phyloP scores from a whole-genome alignment of 164 flowering plant genomes.

The Chimonanthus praecox region DNA sequence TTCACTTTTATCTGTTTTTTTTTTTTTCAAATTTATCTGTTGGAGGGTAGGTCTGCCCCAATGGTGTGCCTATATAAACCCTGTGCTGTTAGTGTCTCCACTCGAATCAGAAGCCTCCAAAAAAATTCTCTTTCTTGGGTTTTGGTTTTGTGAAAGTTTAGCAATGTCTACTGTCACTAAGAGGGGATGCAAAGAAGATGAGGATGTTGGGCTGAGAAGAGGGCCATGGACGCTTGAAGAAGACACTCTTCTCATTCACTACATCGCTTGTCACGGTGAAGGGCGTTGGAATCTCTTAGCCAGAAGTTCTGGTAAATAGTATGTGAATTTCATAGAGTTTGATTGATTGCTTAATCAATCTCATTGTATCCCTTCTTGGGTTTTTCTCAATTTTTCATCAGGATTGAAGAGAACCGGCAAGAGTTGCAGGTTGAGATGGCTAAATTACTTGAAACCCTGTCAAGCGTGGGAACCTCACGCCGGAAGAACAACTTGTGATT shows the following conservation, averaged over 20 bases:
- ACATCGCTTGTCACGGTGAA: conserved; percentile 60
- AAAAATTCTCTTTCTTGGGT: not conserved
- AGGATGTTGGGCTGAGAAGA: conserved; percentile 55
- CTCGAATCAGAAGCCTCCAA: conserved; percentile 1
- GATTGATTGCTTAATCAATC: not conserved
- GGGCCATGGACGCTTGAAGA: conserved; percentile 97
- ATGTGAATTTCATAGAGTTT: not conserved
- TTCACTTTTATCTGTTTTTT: not conserved
- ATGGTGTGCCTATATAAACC: not conserved
- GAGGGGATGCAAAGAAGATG: conserved; percentile 16
- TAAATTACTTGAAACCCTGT: conserved; percentile 73
- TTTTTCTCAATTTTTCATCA: conserved; percentile 9
- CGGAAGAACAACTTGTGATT: conserved; percentile 66
- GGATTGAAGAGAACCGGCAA: conserved; percentile 83
- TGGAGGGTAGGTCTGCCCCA: not conserved
- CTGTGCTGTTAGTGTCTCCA: not conserved
- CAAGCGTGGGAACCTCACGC: conserved; percentile 62
- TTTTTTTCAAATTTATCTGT: not conserved
- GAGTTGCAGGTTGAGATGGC: conserved; percentile 84
- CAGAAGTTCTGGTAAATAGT: conserved; percentile 51
- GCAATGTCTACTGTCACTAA: conserved; percentile 20
- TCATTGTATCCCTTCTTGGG: not conserved
- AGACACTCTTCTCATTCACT: conserved; percentile 54
- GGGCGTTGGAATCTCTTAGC: conserved; percentile 83
- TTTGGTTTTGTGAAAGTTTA: not conserved